Evolutionary conservation across 2,329 filamentous ascomycete species (phyloP).

Genomic region (Coniochaeta sp.): DNA sequence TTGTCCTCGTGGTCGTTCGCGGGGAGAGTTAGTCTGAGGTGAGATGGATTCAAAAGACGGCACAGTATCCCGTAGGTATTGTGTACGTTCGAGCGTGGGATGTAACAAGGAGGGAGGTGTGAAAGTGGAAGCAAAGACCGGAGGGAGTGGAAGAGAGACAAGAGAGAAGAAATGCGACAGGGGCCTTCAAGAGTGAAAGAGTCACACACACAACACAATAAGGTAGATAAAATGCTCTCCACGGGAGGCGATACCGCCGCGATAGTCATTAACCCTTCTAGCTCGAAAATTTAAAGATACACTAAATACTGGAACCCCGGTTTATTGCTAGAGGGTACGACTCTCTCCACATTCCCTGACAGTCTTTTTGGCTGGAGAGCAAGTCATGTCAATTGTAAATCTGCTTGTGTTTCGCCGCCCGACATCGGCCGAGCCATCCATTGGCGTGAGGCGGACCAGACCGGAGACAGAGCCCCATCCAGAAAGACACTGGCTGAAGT

Average conservation of each 20-base stretch:
- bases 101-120: neutral
- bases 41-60: neutral
- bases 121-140: neutral
- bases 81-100: neutral
- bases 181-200: neutral
- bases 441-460: neutral
- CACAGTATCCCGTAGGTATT: neutral
- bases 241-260: neutral
- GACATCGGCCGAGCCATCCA: neutral
- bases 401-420: neutral
- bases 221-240: neutral
- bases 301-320: neutral
- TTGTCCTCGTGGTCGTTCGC: neutral
- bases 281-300: conserved; percentile 2
- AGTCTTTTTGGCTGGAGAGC: too few relatives aligned
- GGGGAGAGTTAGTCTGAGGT: neutral
- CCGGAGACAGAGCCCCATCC: neutral
- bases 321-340: neutral
- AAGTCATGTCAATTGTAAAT: neutral
- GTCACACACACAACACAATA: too few relatives aligned
- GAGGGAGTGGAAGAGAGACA: too few relatives aligned
- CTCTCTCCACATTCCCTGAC: neutral
- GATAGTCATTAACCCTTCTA: neutral
- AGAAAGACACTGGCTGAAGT: too few relatives aligned
- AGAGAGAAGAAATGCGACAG: neutral